A percentile compares a stretch with the other conserved stretches of the same genome.
These are phyloP conservation scores for Teratosphaeria nubilosa DNA, from an alignment of 2,329 filamentous ascomycete species.

Conservation along the genomic window DNA sequence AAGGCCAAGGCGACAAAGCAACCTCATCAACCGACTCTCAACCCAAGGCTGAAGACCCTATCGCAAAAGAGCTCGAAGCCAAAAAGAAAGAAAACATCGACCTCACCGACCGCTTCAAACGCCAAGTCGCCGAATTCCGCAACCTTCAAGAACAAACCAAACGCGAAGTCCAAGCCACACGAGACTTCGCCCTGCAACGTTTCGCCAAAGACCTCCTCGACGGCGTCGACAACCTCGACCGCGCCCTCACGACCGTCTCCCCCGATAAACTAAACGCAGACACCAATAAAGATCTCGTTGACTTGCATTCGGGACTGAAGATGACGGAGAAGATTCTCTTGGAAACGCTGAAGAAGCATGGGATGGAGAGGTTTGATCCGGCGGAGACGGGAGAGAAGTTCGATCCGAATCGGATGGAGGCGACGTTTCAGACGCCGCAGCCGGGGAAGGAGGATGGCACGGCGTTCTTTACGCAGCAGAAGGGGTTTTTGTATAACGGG, in stretches of 20 bases:
- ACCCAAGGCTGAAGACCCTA: constrained; percentile 32
- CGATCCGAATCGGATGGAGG: constrained; percentile 93
- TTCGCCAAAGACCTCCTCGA: constrained; percentile 95
- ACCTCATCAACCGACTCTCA: constrained; percentile 18
- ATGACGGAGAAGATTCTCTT: constrained; percentile 91
- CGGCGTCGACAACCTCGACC: constrained; percentile 93
- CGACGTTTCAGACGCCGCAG: constrained; percentile 85
- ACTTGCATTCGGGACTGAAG: constrained; percentile 78
- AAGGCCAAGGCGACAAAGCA: constrained; percentile 19
- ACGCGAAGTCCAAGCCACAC: constrained; percentile 77
- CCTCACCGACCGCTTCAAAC: constrained; percentile 92
- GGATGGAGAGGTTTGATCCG: constrained; percentile 80
- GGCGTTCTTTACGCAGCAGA: constrained; percentile 87
- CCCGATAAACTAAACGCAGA: constrained; percentile 54
- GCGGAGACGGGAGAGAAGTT: constrained; percentile 65
- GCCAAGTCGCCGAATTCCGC: constrained; percentile 89
- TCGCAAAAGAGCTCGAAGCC: constrained; percentile 58
- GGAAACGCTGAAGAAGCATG: constrained; percentile 84
- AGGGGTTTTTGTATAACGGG: constrained; percentile 91
- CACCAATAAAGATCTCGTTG: constrained; percentile 61
- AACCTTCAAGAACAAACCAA: constrained; percentile 93
- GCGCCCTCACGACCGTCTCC: constrained; percentile 71
- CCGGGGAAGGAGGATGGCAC: constrained; percentile 80
- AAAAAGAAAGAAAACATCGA: constrained; percentile 67
- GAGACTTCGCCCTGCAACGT: constrained; percentile 85